Percentiles rank a stretch among this genome's conserved stretches.
phyloP scores from a whole-genome alignment of 371 early-diverging fungal genomes.

The Smittium culicis region DNA sequence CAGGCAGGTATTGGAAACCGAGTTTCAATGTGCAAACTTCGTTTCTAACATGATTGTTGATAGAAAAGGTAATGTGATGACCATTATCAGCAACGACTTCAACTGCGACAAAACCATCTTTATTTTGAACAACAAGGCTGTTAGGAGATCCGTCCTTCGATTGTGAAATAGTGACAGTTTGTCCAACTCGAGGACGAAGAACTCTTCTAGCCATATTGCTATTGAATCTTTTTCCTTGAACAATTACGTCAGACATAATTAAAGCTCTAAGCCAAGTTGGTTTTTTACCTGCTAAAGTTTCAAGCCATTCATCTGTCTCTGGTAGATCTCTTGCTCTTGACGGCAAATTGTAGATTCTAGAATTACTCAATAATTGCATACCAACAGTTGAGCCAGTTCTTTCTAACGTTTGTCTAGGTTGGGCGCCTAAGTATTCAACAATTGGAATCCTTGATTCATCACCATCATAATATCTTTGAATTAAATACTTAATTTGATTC shows the following conservation, averaged over 20 bases:
- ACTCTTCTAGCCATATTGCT: constrained; percentile 67
- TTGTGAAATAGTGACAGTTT: constrained; percentile 37
- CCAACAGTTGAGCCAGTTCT: constrained; percentile 11
- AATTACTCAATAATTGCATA: constrained; percentile 11
- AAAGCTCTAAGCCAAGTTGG: constrained; percentile 79
- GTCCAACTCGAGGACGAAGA: constrained; percentile 68
- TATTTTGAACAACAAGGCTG: constrained; percentile 6
- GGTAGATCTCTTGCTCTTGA: constrained; percentile 36
- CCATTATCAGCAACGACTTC: constrained; percentile 53
- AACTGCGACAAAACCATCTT: constrained; percentile 10
- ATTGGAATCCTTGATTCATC: constrained; percentile 50
- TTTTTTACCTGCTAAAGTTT: constrained; percentile 51
- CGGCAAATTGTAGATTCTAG: constrained; percentile 20
- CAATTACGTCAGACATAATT: constrained; percentile 61
- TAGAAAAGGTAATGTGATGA: constrained; percentile 61
- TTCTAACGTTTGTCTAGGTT: constrained; percentile 10
- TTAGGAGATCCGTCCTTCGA: neutral
- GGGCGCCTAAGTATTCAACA: constrained; percentile 70
- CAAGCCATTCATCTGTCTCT: constrained; percentile 52
- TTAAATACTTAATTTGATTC: constrained; percentile 62
- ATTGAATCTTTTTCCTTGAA: constrained; percentile 59
- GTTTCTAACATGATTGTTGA: constrained; percentile 50
- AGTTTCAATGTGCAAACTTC: constrained; percentile 54
- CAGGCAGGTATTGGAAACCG: constrained; percentile 64
- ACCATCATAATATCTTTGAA: constrained; percentile 59